Percentiles rank a stretch among this genome's conserved stretches.
Conservation (phyloP, 164 flowering plant species). For the Vitis cinerea region DNA sequence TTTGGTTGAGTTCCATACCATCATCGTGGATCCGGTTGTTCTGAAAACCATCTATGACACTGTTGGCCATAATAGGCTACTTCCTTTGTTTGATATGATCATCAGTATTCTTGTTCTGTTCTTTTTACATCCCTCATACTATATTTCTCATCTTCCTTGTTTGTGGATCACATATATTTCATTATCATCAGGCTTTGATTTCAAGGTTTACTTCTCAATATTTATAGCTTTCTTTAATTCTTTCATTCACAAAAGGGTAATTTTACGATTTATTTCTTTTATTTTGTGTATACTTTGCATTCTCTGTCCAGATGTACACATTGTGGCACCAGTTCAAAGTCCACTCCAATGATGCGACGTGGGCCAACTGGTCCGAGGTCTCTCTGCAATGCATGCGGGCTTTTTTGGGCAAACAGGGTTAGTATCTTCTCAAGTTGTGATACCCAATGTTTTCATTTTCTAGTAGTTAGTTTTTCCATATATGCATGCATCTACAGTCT, state of each 20-base stretch:
- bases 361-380: constrained; percentile 68
- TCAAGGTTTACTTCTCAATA: too few relatives aligned
- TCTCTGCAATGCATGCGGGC: constrained; percentile 79
- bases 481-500: not conserved
- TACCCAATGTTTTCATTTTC: not conserved
- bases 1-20: too few relatives aligned
- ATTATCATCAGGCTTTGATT: too few relatives aligned
- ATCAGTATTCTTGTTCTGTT: too few relatives aligned
- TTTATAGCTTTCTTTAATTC: not conserved
- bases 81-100: too few relatives aligned
- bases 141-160: too few relatives aligned
- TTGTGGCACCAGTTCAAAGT: constrained; percentile 58
- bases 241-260: not conserved
- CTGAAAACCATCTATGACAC: too few relatives aligned
- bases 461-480: not conserved
- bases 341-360: constrained; percentile 79
- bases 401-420: constrained; percentile 65
- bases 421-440: not conserved
- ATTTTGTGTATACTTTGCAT: not conserved
- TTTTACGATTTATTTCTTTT: not conserved
- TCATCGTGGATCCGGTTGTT: too few relatives aligned
- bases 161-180: too few relatives aligned
- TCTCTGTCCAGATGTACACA: constrained; percentile 41
- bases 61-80: too few relatives aligned
- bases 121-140: too few relatives aligned